phyloP scores from a whole-genome alignment of 768 basidiomycete species.

The Termitomyces sp. region DNA sequence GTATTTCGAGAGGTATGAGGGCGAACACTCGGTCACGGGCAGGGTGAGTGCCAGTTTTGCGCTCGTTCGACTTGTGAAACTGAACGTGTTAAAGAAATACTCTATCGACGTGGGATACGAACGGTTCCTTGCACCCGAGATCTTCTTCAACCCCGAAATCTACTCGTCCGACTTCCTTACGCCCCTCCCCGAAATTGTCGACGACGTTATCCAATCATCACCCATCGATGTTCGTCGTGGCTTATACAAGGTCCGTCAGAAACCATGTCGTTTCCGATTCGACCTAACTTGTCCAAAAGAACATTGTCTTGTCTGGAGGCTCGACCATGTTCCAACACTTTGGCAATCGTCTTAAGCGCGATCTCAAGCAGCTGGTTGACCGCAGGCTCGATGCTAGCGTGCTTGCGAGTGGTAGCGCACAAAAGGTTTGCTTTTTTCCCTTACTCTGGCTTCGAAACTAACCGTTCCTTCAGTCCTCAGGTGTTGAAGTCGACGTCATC shows the following conservation, averaged over 20 bases:
- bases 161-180: conserved; percentile 97
- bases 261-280: background rate
- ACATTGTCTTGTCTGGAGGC: conserved; percentile 95
- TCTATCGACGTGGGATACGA: conserved; percentile 94
- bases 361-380: conserved; percentile 92
- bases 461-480: conserved; percentile 66
- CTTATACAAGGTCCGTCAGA: conserved; percentile 74
- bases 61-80: background rate
- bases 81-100: conserved; percentile 68
- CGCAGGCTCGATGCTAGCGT: conserved; percentile 80
- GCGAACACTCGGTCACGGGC: conserved; percentile 90
- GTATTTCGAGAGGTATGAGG: conserved; percentile 91
- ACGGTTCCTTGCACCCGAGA: conserved; percentile 97
- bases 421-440: conserved; percentile 53
- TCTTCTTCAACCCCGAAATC: conserved; percentile 99
- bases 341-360: conserved; percentile 93
- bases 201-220: conserved; percentile 91
- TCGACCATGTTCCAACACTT: conserved; percentile 99
- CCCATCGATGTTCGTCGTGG: conserved; percentile 98
- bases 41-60: conserved; percentile 50
- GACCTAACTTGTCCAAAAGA: conserved; percentile 42
- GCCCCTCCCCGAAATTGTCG: conserved; percentile 93
- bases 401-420: conserved; percentile 66
- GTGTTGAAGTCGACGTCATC: conserved; percentile 97
- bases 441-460: background rate